phyloP scores from a whole-genome alignment of 208 protist genomes.

The Acanthamoeba triangularis region DNA sequence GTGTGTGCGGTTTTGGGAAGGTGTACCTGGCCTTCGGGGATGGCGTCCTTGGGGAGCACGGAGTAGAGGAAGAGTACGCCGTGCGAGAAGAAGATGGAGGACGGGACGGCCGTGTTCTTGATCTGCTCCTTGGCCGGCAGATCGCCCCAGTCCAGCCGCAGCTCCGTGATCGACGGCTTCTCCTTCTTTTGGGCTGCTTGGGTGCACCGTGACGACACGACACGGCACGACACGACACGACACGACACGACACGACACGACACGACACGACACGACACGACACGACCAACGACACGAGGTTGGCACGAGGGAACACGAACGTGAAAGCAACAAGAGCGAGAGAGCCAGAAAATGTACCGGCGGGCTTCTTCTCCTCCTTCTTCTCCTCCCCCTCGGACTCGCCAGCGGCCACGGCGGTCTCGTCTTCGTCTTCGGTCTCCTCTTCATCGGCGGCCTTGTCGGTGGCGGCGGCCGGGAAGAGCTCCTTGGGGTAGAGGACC shows the following conservation, averaged over 20 bases:
- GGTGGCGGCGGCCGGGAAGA: neutral
- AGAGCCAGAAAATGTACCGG: too few species aligned
- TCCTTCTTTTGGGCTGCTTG: neutral
- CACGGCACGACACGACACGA: too few species aligned
- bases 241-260: neutral
- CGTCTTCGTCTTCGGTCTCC: neutral
- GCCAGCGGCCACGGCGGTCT: neutral
- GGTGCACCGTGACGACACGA: too few species aligned
- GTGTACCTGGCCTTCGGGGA: constrained; percentile 11
- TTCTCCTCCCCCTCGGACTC: neutral
- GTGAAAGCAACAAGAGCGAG: too few species aligned
- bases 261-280: neutral
- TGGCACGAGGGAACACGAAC: neutral
- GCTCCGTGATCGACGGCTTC: constrained; percentile 4
- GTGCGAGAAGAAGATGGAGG: neutral
- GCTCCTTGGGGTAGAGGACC: neutral
- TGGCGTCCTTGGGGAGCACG: neutral
- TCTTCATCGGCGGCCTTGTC: neutral
- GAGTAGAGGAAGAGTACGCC: constrained; percentile 14
- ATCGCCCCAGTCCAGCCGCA: constrained; percentile 25
- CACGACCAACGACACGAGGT: neutral
- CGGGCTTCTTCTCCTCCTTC: neutral
- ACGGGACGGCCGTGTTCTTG: neutral
- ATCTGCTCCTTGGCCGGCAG: constrained; percentile 22
- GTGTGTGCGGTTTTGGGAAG: too few species aligned